Conservation (phyloP, 2,329 filamentous ascomycete species). For the Raffaelea albimanens region DNA sequence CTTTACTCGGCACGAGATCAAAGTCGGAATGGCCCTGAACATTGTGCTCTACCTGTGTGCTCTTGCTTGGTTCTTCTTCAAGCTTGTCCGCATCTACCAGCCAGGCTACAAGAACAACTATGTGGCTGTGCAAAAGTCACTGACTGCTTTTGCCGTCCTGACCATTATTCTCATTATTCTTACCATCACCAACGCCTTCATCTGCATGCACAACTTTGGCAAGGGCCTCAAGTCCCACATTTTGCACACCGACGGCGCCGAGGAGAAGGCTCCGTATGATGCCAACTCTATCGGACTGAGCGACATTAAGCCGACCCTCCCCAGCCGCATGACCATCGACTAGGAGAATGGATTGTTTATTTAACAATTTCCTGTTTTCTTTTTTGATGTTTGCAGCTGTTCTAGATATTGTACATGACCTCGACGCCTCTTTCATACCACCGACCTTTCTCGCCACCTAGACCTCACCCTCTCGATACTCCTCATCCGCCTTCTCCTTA, state of each 20-base stretch:
- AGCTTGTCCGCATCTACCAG: constrained; percentile 91
- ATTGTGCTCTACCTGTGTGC: constrained; percentile 84
- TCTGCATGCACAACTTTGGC: constrained; percentile 87
- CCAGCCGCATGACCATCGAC: constrained; percentile 54
- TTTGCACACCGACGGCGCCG: constrained; percentile 37
- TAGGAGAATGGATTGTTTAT: constrained; percentile 18
- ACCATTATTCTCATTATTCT: constrained; percentile 81
- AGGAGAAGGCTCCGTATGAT: constrained; percentile 42
- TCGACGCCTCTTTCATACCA: too few relatives aligned
- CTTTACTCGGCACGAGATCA: constrained; percentile 77
- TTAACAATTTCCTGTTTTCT: background rate
- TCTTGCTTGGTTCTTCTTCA: constrained; percentile 94
- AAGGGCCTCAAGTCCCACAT: constrained; percentile 84
- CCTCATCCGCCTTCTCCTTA: too few relatives aligned
- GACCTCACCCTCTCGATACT: too few relatives aligned
- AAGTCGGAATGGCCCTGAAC: constrained; percentile 63
- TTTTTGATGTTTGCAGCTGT: background rate
- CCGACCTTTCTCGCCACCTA: too few relatives aligned
- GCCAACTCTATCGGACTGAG: constrained; percentile 45
- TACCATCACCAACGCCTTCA: constrained; percentile 77
- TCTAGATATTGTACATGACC: too few relatives aligned
- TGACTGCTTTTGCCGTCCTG: constrained; percentile 90
- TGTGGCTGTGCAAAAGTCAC: constrained; percentile 66
- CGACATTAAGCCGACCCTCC: constrained; percentile 45
- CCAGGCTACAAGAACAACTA: constrained; percentile 52